A percentile compares a stretch with the other conserved stretches of the same genome.
phyloP scores from a whole-genome alignment of 192 early-diverging fungal genomes.

The Piromyces sp. region DNA sequence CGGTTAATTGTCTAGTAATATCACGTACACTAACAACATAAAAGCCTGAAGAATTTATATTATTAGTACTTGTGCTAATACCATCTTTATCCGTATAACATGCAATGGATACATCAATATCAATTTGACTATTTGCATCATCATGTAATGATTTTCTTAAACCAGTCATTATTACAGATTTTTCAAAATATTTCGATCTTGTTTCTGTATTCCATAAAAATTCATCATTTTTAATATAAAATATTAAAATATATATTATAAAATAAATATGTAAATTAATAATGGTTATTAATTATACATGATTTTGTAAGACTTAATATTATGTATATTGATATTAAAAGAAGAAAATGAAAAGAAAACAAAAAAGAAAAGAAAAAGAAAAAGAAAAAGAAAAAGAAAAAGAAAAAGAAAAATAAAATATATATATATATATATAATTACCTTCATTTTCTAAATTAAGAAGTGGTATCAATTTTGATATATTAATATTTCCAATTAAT shows the following conservation, averaged over 20 bases:
- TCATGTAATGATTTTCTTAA: not conserved
- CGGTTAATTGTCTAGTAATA: not conserved
- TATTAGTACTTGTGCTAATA: not conserved
- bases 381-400: too few species aligned
- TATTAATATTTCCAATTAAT: not conserved
- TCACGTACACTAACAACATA: not conserved
- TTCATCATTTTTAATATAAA: too few species aligned
- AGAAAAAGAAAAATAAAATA: too few species aligned
- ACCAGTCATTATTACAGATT: not conserved
- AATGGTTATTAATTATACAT: too few species aligned
- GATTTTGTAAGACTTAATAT: too few species aligned
- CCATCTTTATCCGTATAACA: not conserved
- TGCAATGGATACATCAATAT: not conserved
- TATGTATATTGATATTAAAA: too few species aligned
- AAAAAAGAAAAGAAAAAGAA: too few species aligned
- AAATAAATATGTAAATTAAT: too few species aligned
- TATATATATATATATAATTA: too few species aligned
- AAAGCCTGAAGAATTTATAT: not conserved
- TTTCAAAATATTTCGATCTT: not conserved
- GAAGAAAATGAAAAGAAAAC: too few species aligned
- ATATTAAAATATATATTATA: too few species aligned
- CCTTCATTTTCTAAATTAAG: not conserved
- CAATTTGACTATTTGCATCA: not conserved
- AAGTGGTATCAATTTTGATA: not conserved
- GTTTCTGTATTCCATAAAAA: not conserved